Evolutionary conservation across 148 eudicot genomes (phyloP).

Genomic region (Vaccinium corymbosum): DNA sequence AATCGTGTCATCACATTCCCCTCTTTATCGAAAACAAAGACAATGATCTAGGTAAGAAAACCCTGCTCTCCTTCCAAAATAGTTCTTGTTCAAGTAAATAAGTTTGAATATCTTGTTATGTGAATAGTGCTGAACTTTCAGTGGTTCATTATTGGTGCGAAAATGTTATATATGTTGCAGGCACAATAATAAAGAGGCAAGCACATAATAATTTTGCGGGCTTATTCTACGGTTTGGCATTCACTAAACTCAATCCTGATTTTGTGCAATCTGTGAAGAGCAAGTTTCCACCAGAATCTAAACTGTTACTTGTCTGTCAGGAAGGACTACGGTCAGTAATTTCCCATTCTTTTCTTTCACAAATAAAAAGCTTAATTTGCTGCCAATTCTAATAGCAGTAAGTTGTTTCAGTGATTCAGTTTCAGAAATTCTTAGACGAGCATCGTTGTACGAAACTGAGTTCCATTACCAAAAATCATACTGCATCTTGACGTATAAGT

Average conservation of each 20-base stretch:
- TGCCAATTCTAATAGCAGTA: neutral
- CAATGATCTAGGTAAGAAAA: constrained; percentile 61
- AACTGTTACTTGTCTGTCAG: constrained; percentile 80
- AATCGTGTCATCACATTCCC: constrained; percentile 75
- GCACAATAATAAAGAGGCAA: constrained; percentile 72
- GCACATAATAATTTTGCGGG: constrained; percentile 89
- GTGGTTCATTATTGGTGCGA: neutral
- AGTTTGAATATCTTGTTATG: neutral
- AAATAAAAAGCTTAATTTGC: neutral
- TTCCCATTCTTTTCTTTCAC: neutral
- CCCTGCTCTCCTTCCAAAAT: neutral
- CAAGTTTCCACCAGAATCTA: constrained; percentile 74
- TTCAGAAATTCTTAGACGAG: neutral
- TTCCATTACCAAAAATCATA: neutral
- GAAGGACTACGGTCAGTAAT: constrained; percentile 78
- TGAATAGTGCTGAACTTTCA: neutral
- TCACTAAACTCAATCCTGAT: constrained; percentile 88
- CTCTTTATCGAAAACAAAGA: constrained; percentile 80
- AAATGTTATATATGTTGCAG: constrained; percentile 35
- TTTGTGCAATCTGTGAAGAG: constrained; percentile 70
- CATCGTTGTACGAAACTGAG: neutral
- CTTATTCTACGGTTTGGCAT: constrained; percentile 76
- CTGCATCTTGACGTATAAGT: neutral
- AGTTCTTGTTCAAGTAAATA: neutral
- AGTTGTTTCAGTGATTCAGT: neutral